phyloP scores from a whole-genome alignment of 257 asterid species.

The Solanum megistacrolobum region DNA sequence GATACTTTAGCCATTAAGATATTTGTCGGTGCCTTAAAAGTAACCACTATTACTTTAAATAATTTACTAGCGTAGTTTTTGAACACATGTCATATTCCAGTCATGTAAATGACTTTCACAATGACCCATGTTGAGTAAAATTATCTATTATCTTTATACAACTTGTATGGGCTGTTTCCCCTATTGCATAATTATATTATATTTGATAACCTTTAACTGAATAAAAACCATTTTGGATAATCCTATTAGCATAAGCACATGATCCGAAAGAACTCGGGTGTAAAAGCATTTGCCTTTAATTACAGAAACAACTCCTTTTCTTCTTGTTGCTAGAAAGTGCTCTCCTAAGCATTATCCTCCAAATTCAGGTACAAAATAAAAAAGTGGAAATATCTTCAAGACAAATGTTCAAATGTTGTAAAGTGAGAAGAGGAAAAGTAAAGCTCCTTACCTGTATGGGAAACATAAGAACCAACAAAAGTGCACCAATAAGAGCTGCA shows the following conservation, averaged over 20 bases:
- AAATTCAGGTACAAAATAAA: neutral
- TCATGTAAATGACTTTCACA: neutral
- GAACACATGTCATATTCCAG: neutral
- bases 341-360: neutral
- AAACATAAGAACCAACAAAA: constrained; percentile 74
- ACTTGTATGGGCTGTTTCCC: neutral
- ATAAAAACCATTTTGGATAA: neutral
- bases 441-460: constrained; percentile 59
- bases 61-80: neutral
- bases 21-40: neutral
- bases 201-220: neutral
- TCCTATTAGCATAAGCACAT: neutral
- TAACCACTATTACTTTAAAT: neutral
- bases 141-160: neutral
- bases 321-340: neutral
- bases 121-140: neutral
- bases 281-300: neutral
- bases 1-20: neutral
- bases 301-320: neutral
- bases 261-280: neutral
- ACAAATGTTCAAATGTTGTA: neutral
- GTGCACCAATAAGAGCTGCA: constrained; percentile 83
- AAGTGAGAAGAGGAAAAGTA: neutral
- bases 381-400: neutral
- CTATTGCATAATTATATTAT: neutral